A percentile compares a stretch with the other conserved stretches of the same genome.
Conservation (phyloP, 805 yeast genomes). For the Metschnikowia peoriensis region DNA sequence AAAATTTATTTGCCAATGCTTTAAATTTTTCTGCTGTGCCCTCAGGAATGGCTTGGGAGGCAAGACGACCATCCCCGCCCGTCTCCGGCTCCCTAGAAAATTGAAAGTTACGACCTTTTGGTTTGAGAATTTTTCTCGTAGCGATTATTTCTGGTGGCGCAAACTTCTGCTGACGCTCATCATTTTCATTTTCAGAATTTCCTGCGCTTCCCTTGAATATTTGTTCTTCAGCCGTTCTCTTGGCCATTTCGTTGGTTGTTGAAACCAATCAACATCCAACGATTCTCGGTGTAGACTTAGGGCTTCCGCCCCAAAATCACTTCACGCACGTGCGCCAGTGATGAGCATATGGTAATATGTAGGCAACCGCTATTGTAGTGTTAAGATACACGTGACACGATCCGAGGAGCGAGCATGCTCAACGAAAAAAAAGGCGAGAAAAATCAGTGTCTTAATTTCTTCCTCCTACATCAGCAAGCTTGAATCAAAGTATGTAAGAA, state of each 20-base stretch:
- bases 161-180: constrained; percentile 26
- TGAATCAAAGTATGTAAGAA: constrained; percentile 28
- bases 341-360: background rate
- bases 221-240: constrained; percentile 67
- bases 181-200: constrained; percentile 28
- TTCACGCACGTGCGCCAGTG: background rate
- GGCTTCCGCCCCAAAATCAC: constrained; percentile 16
- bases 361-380: background rate
- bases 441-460: constrained; percentile 8
- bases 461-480: constrained; percentile 25
- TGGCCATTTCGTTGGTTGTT: constrained; percentile 45
- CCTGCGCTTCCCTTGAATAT: constrained; percentile 49
- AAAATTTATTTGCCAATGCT: constrained; percentile 65
- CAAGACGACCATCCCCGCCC: background rate
- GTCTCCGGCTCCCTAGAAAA: constrained; percentile 4
- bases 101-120: constrained; percentile 31
- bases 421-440: constrained; percentile 15
- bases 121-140: constrained; percentile 65
- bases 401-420: constrained; percentile 2
- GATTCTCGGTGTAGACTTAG: constrained; percentile 1
- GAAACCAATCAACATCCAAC: background rate
- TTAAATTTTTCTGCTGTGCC: constrained; percentile 50
- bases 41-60: background rate
- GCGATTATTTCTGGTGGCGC: constrained; percentile 63
- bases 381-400: constrained; percentile 11